Conservation (phyloP, 2,329 filamentous ascomycete genomes). For the Alternaria ethzedia region DNA sequence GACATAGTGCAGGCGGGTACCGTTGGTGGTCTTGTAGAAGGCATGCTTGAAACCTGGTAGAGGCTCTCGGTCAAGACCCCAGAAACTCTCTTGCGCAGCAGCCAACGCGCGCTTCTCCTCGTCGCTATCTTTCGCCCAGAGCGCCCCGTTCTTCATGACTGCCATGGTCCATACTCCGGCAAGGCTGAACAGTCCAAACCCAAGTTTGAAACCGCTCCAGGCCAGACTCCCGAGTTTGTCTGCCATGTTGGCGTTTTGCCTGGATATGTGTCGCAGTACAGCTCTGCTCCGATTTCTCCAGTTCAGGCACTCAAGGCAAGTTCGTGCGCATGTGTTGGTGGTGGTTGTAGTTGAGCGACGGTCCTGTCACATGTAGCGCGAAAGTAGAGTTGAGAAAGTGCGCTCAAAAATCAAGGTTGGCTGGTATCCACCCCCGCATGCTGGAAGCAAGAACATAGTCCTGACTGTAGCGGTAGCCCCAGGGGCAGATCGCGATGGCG, state of each 20-base stretch:
- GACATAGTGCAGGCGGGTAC: slow-evolving; percentile 63
- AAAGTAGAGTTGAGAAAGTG: neutral
- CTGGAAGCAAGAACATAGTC: neutral
- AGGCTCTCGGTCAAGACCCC: slow-evolving; percentile 58
- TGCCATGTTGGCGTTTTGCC: slow-evolving; percentile 1
- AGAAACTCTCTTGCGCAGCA: slow-evolving; percentile 60
- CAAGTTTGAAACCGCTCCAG: slow-evolving; percentile 36
- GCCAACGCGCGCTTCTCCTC: slow-evolving; percentile 30
- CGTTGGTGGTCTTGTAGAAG: slow-evolving; percentile 58
- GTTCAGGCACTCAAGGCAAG: neutral
- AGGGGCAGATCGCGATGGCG: slow-evolving; percentile 1
- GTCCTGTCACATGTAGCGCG: neutral
- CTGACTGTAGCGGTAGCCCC: neutral
- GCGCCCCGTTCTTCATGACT: slow-evolving; percentile 32
- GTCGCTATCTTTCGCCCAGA: slow-evolving; percentile 33
- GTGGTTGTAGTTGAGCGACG: neutral
- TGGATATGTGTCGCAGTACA: neutral
- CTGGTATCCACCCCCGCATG: slow-evolving; percentile 8
- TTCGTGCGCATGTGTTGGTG: neutral
- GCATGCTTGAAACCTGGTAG: slow-evolving; percentile 57
- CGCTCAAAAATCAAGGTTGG: slow-evolving; percentile 1
- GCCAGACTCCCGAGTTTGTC: slow-evolving; percentile 23
- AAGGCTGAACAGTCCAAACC: slow-evolving; percentile 41
- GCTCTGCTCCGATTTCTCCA: neutral
- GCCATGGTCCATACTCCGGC: slow-evolving; percentile 27